These are phyloP conservation scores for Penicillium sp. DNA, from an alignment of 2,329 filamentous ascomycete species.

Conservation along the genomic window DNA sequence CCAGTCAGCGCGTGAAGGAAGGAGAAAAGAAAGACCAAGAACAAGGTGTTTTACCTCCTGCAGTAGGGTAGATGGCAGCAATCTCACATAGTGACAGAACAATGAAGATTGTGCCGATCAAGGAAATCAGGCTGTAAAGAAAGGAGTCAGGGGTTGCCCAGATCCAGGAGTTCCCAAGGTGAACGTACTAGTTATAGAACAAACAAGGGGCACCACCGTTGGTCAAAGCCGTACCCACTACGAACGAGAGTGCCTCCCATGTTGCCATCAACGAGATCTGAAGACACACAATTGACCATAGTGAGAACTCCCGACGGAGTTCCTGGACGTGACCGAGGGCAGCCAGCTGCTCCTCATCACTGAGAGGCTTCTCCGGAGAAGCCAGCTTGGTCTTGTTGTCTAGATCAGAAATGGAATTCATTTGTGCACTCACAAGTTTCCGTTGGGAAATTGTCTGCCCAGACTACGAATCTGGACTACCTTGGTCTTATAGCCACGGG, in stretches of 20 bases:
- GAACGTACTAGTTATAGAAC: conserved; percentile 22
- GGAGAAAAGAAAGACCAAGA: not conserved
- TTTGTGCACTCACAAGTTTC: not conserved
- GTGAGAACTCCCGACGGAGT: conserved; percentile 40
- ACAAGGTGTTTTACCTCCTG: conserved; percentile 14
- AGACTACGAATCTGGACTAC: not conserved
- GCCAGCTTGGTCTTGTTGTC: conserved; percentile 7
- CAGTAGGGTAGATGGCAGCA: conserved; percentile 35
- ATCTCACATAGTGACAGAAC: conserved; percentile 44
- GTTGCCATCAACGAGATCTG: conserved; percentile 53
- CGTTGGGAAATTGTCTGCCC: not conserved
- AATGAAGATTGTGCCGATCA: conserved; percentile 42
- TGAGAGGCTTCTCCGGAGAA: conserved; percentile 15
- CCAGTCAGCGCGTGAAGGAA: not conserved
- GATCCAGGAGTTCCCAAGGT: not conserved
- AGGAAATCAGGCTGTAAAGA: conserved; percentile 40
- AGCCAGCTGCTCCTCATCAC: conserved; percentile 23
- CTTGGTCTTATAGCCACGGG: not conserved
- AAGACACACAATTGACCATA: conserved; percentile 46
- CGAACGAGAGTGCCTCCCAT: conserved; percentile 52
- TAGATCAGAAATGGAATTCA: conserved; percentile 1
- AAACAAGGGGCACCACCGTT: conserved; percentile 43
- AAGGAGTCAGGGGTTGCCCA: not conserved
- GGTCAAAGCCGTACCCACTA: conserved; percentile 45
- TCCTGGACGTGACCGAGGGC: conserved; percentile 27